Evolutionary conservation across 75 land plant species (phyloP).

Genomic region (Azolla pinnata): DNA sequence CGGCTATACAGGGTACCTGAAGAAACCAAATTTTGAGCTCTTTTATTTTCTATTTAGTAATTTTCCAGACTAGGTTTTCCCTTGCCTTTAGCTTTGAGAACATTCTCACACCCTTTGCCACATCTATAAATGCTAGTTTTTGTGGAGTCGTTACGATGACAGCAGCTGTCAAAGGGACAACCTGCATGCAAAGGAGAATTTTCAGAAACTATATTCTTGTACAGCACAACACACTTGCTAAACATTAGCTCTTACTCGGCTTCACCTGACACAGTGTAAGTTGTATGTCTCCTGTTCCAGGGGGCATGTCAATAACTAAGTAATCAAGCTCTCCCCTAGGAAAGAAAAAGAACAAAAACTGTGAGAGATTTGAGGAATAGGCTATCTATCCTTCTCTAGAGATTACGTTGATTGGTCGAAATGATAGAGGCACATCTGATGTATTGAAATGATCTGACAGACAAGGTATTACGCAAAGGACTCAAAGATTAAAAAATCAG

Average conservation of each 20-base stretch:
- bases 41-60: background rate
- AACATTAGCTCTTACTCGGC: too few species aligned
- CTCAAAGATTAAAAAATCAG: too few species aligned
- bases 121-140: slow-evolving; percentile 94
- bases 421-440: too few species aligned
- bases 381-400: too few species aligned
- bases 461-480: too few species aligned
- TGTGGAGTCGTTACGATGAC: slow-evolving; percentile 98
- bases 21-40: background rate
- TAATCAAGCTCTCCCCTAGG: slow-evolving; percentile 97
- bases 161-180: slow-evolving; percentile 95
- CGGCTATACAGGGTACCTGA: slow-evolving; percentile 95
- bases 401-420: too few species aligned
- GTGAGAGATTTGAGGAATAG: too few species aligned
- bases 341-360: background rate
- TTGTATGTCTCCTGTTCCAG: slow-evolving; percentile 98
- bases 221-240: too few species aligned
- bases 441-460: too few species aligned
- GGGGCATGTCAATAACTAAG: slow-evolving; percentile 94
- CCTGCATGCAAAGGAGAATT: slow-evolving; percentile 30
- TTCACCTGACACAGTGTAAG: slow-evolving; percentile 99
- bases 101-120: slow-evolving; percentile 98
- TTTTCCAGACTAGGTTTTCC: background rate
- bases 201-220: too few species aligned
- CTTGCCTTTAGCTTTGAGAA: slow-evolving; percentile 93